Percentiles rank a stretch among this genome's conserved stretches.
Conservation (phyloP, 441 rosid species). For the Brassica balearica region DNA sequence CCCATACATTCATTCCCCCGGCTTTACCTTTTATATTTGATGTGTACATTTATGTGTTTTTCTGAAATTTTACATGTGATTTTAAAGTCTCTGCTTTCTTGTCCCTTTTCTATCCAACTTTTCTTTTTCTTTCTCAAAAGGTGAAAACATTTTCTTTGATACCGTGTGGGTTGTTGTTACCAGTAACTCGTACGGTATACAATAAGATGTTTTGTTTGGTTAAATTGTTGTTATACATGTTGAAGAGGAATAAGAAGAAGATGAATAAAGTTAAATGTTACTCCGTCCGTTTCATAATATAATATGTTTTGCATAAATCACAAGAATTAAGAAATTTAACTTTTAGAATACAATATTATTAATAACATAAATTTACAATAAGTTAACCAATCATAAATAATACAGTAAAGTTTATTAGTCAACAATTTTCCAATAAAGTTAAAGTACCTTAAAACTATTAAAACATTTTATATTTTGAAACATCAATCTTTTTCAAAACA, state of each 20-base stretch:
- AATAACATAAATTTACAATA: no score
- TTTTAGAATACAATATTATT: no score
- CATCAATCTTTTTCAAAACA: no score
- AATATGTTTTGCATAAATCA: no score
- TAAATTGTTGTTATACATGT: not conserved
- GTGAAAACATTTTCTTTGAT: not conserved
- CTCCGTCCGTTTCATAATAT: no score
- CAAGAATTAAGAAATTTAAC: no score
- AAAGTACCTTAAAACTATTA: no score
- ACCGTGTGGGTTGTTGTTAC: constrained; percentile 11
- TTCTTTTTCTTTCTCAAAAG: not conserved
- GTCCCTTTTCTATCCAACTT: constrained; percentile 35
- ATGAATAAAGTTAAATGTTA: not conserved
- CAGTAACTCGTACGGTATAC: constrained; percentile 17
- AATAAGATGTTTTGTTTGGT: not conserved
- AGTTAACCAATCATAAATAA: no score
- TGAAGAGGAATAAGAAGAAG: not conserved
- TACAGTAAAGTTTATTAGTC: no score
- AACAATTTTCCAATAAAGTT: no score
- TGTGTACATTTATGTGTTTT: constrained; percentile 36
- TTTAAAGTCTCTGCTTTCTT: constrained; percentile 33
- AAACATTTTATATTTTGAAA: no score
- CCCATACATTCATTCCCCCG: constrained; percentile 45
- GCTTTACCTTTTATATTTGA: constrained; percentile 15
- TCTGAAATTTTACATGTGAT: constrained; percentile 36